These are phyloP conservation scores for Stenocarpella maydis DNA, from an alignment of 2,329 filamentous ascomycete species.

Conservation along the genomic window DNA sequence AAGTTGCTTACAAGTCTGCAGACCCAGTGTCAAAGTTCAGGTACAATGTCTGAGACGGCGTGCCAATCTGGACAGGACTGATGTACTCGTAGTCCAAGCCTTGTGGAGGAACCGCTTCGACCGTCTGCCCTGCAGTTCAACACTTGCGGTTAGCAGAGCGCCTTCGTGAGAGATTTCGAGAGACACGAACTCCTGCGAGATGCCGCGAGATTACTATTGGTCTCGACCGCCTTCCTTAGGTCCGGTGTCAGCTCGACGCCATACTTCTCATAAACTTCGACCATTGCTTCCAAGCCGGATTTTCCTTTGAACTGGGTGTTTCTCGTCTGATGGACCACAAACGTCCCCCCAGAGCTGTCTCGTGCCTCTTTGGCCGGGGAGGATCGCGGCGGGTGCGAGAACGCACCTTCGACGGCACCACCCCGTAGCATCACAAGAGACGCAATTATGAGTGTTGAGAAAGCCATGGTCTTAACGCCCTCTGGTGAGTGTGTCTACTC, in stretches of 20 bases:
- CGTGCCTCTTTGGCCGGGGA: neutral
- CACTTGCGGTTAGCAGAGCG: neutral
- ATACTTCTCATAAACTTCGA: constrained; percentile 20
- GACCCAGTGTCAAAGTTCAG: constrained; percentile 75
- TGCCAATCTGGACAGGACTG: constrained; percentile 67
- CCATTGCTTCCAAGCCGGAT: constrained; percentile 14
- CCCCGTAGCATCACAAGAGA: constrained; percentile 8
- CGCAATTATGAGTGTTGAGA: neutral
- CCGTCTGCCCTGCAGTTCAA: neutral
- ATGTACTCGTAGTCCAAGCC: constrained; percentile 60
- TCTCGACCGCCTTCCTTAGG: neutral
- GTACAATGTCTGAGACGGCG: constrained; percentile 59
- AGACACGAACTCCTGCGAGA: constrained; percentile 1
- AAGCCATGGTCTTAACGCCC: neutral
- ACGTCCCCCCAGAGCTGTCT: neutral
- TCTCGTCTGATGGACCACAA: neutral
- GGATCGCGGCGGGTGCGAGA: neutral
- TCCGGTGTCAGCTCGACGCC: neutral
- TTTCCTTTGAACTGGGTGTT: neutral
- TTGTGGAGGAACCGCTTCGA: constrained; percentile 44
- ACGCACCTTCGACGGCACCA: neutral
- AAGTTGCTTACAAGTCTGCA: constrained; percentile 59
- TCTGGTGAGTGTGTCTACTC: neutral
- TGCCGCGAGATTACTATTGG: neutral
- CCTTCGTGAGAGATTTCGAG: neutral